Conservation (phyloP, 208 protist species). For the Leishmania braziliensis region DNA sequence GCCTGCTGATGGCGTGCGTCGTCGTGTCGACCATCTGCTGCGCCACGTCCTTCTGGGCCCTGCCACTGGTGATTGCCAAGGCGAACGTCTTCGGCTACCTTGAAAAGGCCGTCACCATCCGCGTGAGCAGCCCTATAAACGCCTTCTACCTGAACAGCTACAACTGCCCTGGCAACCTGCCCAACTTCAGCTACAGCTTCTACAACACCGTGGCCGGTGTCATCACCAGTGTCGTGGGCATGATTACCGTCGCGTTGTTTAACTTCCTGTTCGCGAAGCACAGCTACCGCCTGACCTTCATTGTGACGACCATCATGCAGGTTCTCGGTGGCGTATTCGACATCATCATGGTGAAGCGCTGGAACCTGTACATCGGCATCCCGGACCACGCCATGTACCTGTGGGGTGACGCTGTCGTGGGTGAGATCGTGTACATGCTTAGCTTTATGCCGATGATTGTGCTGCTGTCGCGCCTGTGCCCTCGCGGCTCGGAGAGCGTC, state of each 20-base stretch:
- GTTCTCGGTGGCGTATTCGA: constrained; percentile 47
- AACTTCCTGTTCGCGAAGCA: constrained; percentile 60
- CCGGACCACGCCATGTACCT: constrained; percentile 70
- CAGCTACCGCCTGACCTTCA: constrained; percentile 53
- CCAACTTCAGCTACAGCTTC: constrained; percentile 68
- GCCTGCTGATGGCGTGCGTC: constrained; percentile 39
- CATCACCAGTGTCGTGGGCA: constrained; percentile 45
- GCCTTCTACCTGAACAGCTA: constrained; percentile 47
- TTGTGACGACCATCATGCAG: constrained; percentile 35
- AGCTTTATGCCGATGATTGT: constrained; percentile 75
- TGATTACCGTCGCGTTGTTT: constrained; percentile 50
- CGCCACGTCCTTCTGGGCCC: constrained; percentile 49
- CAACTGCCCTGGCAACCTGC: constrained; percentile 43
- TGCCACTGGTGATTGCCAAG: constrained; percentile 63
- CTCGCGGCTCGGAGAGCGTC: constrained; percentile 71
- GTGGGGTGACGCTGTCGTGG: constrained; percentile 56
- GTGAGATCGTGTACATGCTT: constrained; percentile 62
- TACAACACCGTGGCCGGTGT: constrained; percentile 56
- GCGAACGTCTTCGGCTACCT: constrained; percentile 66
- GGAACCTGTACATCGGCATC: constrained; percentile 53
- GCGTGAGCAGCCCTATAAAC: constrained; percentile 40
- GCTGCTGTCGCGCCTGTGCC: constrained; percentile 79
- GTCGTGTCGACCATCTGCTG: constrained; percentile 46
- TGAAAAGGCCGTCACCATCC: constrained; percentile 39
- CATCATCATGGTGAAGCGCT: constrained; percentile 70